Percentiles rank a stretch among this genome's conserved stretches.
These are phyloP conservation scores for Mychonastes homosphaera DNA, from an alignment of 139 green algal species.

Conservation along the genomic window DNA sequence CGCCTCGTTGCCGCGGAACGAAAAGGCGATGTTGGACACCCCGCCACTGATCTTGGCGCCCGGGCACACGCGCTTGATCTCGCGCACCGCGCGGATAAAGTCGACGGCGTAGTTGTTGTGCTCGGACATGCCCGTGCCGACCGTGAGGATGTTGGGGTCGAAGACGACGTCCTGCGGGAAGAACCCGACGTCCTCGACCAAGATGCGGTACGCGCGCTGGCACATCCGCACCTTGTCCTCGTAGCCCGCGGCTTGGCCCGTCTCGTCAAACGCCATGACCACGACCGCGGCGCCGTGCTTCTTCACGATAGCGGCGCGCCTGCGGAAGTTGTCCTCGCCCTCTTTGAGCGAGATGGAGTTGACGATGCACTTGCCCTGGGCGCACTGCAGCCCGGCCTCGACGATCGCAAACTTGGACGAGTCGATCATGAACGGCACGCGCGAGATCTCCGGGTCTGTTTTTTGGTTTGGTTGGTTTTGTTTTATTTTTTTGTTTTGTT, in stretches of 20 bases:
- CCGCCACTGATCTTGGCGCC: constrained; percentile 90
- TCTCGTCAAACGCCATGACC: constrained; percentile 98
- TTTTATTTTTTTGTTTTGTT: too few species aligned
- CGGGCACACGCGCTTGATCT: constrained; percentile 93
- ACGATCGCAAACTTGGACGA: constrained; percentile 95
- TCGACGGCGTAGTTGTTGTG: constrained; percentile 99
- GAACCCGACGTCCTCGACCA: constrained; percentile 93
- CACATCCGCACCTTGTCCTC: constrained; percentile 89
- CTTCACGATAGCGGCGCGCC: constrained; percentile 69
- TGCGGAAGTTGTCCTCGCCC: constrained; percentile 85
- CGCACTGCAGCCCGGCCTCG: constrained; percentile 95
- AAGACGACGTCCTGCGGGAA: constrained; percentile 97
- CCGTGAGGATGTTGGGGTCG: constrained; percentile 97
- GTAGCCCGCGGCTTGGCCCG: constrained; percentile 62
- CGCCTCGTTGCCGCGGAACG: constrained; percentile 94
- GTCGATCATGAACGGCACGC: constrained; percentile 98
- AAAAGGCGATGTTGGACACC: constrained; percentile 98
- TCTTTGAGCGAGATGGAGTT: constrained; percentile 98
- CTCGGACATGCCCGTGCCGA: constrained; percentile 91
- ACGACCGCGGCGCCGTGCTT: constrained; percentile 88
- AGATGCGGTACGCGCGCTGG: constrained; percentile 80
- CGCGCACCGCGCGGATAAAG: constrained; percentile 84
- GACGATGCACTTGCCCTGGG: constrained; percentile 94
- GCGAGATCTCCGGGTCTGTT: constrained; percentile 86
- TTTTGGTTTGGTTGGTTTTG: too few species aligned